Evolutionary conservation across 208 protist genomes (phyloP), one percentile per base, ranked within the genome.

Genomic region (Leishmania turanica): DNA sequence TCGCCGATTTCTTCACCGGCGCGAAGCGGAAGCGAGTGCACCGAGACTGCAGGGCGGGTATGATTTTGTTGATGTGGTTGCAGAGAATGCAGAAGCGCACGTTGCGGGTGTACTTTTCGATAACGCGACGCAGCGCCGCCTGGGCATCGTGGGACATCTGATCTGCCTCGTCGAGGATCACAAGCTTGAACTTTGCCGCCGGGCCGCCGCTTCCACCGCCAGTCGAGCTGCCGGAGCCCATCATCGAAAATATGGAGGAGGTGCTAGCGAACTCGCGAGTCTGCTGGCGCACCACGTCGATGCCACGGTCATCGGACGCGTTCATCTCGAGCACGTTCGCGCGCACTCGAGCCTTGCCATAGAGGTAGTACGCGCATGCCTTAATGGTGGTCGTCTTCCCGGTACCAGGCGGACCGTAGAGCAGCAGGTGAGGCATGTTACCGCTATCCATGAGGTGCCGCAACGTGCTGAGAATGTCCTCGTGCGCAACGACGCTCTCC

Each of bases 141-240:
- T 99, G 99, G 0, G 99, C 99, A 51, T 94, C 93, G 78, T 96
- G 90, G 13, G 99, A 99, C 99, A 99, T 99, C 51, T 99, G 96
- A 91, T 99, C 99, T 15, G 99, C 99, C 91, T 99, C 99, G 88
- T 99, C 99, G 4, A 99, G 94, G 40, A 99, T 97, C 74, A 99
- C 98, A 3, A 99, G 91, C 84, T 99, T 99, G 81, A 98, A 98
- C 53, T 64, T 87, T 27, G 69, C 78, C 0, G 62, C 70, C 13
- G 79, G 49, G 34, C 45, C 68, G 77, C 51, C 47, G 68, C 56
- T 58, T 74, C 53, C 53, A 24, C 21, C 11, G 5, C 75, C 75
- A 37, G 47, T 27, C 24, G 27, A 40, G 45, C 62, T 62, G 42
- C 71, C 68, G 42, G 78, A 34, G 2, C 73, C 78, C 78, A 85